Conservation (phyloP, 1,284 basidiomycete genomes). For the Farysia itapuensis region DNA sequence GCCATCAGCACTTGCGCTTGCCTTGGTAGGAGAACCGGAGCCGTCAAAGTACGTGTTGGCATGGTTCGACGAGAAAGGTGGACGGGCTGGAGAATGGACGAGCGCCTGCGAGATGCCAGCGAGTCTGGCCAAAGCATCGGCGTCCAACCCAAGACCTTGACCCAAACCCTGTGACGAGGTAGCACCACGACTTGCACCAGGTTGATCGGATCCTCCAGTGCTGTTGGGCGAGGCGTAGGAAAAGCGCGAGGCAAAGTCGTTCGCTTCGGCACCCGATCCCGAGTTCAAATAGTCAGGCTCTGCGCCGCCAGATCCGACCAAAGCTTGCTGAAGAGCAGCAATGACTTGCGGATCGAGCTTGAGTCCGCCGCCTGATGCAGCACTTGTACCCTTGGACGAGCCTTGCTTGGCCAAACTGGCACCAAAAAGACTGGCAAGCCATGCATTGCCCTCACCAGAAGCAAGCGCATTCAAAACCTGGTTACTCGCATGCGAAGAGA, state of each 20-base stretch:
- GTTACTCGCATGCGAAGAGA: constrained; percentile 39
- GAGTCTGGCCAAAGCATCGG: constrained; percentile 25
- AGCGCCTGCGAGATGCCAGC: constrained; percentile 34
- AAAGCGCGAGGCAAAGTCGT: constrained; percentile 21
- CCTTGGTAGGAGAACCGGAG: neutral
- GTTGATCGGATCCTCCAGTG: neutral
- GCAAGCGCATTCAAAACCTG: constrained; percentile 48
- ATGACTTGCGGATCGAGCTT: constrained; percentile 51
- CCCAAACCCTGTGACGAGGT: constrained; percentile 1
- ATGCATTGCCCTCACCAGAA: constrained; percentile 42
- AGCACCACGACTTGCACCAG: neutral
- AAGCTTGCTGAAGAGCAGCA: constrained; percentile 41
- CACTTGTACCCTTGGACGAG: constrained; percentile 18
- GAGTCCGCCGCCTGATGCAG: constrained; percentile 26
- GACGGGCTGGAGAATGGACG: constrained; percentile 26
- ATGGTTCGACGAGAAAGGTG: neutral
- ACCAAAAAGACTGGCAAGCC: constrained; percentile 45
- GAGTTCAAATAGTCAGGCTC: constrained; percentile 15
- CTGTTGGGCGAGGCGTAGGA: constrained; percentile 8
- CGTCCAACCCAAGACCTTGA: constrained; percentile 22
- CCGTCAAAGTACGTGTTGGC: constrained; percentile 1
- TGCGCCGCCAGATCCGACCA: constrained; percentile 9
- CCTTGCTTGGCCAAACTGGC: constrained; percentile 28
- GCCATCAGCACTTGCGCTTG: neutral
- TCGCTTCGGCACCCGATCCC: neutral